Evolutionary conservation across 75 land plant genomes (phyloP), one percentile per base, ranked within the genome.

Genomic region (Ceratopteris richardii): DNA sequence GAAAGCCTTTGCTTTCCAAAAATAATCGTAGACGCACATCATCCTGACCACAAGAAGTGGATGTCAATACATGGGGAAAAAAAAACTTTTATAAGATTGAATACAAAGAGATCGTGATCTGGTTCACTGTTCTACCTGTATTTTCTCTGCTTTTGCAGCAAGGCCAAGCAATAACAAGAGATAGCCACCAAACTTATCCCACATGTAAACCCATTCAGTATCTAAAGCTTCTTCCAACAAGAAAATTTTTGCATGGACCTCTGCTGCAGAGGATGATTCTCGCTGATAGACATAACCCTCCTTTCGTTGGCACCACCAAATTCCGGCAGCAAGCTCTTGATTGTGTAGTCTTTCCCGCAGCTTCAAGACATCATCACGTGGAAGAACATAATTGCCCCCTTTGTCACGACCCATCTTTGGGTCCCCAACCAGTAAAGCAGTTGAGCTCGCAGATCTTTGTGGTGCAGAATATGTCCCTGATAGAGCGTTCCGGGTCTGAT

Each of bases 201-300:
- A 95, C 99, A 95, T 95, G 63, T 90, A 95, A 2, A 95, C 99
- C 99, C 99, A 95, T 54, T 95, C 99, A 18, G 99, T 95, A 68
- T 95, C 99, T 77, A 95, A 92, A 19, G 99, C 99, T 61, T 95
- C 99, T 68, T 95, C 99, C 23, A 95, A 64, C 22, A 97, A 87
- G 31, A 95, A 53, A 52, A 95, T 95, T 1, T 92, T 77, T 14
- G 99, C 99, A 84, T 95, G 99, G 31, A 93, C 87, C 20, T 83
- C 93, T 6, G 73, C 60, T 60, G 90, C 99, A 33, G 66, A 44
- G n/a, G 87, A 46, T 5, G 72, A 17, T 43, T 87, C 89, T 33
- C 37, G 37, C 2, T 73, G 66, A 28, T 65, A 86, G 0, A 37
- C 25, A 19, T 69, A 60, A 6, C 80, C 69, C 47, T 37, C 58